These are phyloP conservation scores for Termitomyces sp. DNA, from an alignment of 768 basidiomycete genomes.

Conservation along the genomic window DNA sequence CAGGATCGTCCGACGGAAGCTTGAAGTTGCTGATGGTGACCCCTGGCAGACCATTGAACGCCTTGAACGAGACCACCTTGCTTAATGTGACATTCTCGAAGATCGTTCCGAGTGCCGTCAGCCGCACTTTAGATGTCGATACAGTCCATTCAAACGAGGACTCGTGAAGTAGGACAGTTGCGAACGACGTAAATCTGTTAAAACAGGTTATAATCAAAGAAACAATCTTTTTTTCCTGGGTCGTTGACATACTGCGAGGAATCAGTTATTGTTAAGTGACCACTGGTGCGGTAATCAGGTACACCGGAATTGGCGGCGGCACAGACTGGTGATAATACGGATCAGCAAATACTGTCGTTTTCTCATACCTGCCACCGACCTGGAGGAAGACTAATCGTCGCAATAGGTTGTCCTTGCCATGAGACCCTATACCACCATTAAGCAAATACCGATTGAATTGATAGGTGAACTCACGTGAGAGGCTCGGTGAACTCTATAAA, in stretches of 20 bases:
- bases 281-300: conserved; percentile 52
- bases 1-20: conserved; percentile 60
- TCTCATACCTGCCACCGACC: conserved; percentile 26
- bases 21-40: conserved; percentile 69
- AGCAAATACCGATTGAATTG: not conserved
- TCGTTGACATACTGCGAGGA: conserved; percentile 31
- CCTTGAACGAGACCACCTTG: conserved; percentile 59
- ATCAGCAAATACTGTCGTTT: not conserved
- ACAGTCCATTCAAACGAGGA: conserved; percentile 66
- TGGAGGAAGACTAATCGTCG: conserved; percentile 54
- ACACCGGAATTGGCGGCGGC: conserved; percentile 62
- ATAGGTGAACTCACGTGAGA: conserved; percentile 37
- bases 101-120: conserved; percentile 62
- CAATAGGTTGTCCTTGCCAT: conserved; percentile 62
- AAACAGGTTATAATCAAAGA: not conserved
- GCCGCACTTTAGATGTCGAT: conserved; percentile 54
- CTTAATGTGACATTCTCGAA: conserved; percentile 60
- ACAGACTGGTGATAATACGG: conserved; percentile 39
- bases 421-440: conserved; percentile 34
- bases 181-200: conserved; percentile 56
- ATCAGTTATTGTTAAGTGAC: conserved; percentile 51
- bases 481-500: conserved; percentile 61
- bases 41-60: conserved; percentile 66
- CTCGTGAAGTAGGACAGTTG: conserved; percentile 60
- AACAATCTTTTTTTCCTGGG: not conserved